Conservation (phyloP, 2,329 filamentous ascomycete species). For the Fusarium sp. region DNA sequence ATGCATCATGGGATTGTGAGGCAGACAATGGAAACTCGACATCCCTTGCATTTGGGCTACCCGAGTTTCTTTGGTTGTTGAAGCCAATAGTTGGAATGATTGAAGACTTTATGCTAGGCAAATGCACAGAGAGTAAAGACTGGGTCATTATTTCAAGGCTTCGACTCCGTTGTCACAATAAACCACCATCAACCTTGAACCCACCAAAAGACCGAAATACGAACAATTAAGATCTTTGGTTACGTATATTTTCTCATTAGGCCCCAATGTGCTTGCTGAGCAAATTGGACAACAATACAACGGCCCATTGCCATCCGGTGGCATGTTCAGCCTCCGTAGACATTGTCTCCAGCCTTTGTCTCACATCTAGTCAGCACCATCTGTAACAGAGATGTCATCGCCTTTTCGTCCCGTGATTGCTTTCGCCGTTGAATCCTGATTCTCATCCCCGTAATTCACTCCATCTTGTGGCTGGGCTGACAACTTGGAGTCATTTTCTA, state of each 20-base stretch:
- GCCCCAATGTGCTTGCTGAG: accelerated
- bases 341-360: slow-evolving; percentile 27
- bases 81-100: neutral
- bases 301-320: neutral
- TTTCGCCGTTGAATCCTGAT: slow-evolving; percentile 5
- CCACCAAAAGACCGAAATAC: neutral
- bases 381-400: slow-evolving; percentile 7
- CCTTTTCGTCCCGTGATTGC: slow-evolving; percentile 3
- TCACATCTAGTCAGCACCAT: slow-evolving; percentile 18
- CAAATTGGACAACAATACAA: neutral
- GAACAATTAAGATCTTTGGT: neutral
- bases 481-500: neutral
- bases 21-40: neutral
- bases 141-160: neutral
- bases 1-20: neutral
- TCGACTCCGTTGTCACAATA: neutral
- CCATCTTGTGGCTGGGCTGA: slow-evolving; percentile 6
- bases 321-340: slow-evolving; percentile 17
- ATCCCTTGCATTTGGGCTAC: neutral
- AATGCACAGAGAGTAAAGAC: neutral
- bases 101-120: neutral
- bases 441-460: neutral
- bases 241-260: neutral
- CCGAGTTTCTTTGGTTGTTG: neutral
- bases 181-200: neutral